These are phyloP conservation scores for Wolfiporia cocos DNA, from an alignment of 1,284 basidiomycete species.

Conservation along the genomic window DNA sequence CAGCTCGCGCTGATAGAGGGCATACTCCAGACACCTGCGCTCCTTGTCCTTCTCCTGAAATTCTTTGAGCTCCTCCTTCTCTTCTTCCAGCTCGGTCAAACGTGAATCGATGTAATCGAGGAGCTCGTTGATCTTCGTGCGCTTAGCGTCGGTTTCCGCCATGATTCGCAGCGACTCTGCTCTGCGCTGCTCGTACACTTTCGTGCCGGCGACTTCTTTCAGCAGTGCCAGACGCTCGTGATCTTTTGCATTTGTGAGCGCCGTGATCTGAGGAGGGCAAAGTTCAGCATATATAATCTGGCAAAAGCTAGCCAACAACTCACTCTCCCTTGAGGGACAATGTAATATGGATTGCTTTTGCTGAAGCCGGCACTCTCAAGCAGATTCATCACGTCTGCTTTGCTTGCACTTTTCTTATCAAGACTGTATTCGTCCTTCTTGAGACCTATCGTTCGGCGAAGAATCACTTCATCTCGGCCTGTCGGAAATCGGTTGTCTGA, in stretches of 20 bases:
- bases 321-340: conserved; percentile 95
- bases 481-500: conserved; percentile 89
- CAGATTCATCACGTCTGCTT: conserved; percentile 96
- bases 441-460: conserved; percentile 90
- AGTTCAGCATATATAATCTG: not conserved
- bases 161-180: conserved; percentile 92
- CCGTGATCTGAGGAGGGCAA: conserved; percentile 68
- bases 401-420: conserved; percentile 92
- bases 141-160: conserved; percentile 92
- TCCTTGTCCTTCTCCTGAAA: conserved; percentile 96
- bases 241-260: conserved; percentile 96
- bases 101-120: conserved; percentile 90
- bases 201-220: conserved; percentile 98
- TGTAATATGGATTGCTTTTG: conserved; percentile 97
- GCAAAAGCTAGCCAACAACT: conserved; percentile 24
- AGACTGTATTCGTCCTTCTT: conserved; percentile 99
- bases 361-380: conserved; percentile 96
- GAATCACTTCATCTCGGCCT: conserved; percentile 76
- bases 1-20: conserved; percentile 87
- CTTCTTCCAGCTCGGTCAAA: conserved; percentile 88
- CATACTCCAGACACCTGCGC: conserved; percentile 92
- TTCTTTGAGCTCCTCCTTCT: conserved; percentile 96
- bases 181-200: conserved; percentile 95
- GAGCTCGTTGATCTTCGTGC: conserved; percentile 87
- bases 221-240: conserved; percentile 88